Evolutionary conservation across 371 early-diverging fungal genomes (phyloP).

Genomic region (Apophysomyces variabilis): DNA sequence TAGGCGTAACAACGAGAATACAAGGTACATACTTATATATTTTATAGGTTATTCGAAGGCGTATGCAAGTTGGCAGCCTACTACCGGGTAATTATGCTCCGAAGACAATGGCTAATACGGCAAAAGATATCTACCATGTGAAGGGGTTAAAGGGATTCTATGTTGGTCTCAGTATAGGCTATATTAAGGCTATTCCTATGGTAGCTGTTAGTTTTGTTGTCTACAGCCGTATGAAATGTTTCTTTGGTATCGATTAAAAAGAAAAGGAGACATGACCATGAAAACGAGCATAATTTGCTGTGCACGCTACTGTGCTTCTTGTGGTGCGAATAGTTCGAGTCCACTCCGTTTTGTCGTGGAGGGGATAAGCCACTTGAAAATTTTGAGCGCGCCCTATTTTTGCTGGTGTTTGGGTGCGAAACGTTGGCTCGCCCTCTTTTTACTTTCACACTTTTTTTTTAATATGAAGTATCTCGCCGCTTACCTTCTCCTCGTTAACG

Average conservation of each 20-base stretch:
- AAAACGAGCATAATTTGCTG: neutral
- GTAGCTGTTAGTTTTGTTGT: slow-evolving; percentile 85
- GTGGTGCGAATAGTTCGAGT: neutral
- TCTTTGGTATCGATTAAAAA: slow-evolving; percentile 57
- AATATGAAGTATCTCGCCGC: slow-evolving; percentile 96
- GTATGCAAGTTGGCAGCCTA: slow-evolving; percentile 87
- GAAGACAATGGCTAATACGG: slow-evolving; percentile 37
- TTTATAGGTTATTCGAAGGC: slow-evolving; percentile 72
- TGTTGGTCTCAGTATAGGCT: slow-evolving; percentile 92
- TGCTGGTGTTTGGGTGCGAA: slow-evolving; percentile 62
- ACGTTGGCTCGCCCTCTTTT: slow-evolving; percentile 56
- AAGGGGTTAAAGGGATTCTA: slow-evolving; percentile 87
- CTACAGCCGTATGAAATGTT: slow-evolving; percentile 77
- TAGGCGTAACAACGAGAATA: neutral
- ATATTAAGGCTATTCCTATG: slow-evolving; percentile 93
- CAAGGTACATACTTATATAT: neutral
- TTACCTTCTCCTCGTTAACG: slow-evolving; percentile 93
- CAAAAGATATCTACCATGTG: slow-evolving; percentile 59
- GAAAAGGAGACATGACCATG: neutral
- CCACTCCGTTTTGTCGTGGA: neutral
- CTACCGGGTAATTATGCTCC: slow-evolving; percentile 25
- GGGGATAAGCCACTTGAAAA: slow-evolving; percentile 6
- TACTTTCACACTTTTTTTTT: slow-evolving; percentile 11
- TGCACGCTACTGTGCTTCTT: neutral
- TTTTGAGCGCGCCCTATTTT: slow-evolving; percentile 9